A percentile compares a stretch with the other conserved stretches of the same genome.
Conservation (phyloP, 306 rosid species). For the Datisca glomerata region DNA sequence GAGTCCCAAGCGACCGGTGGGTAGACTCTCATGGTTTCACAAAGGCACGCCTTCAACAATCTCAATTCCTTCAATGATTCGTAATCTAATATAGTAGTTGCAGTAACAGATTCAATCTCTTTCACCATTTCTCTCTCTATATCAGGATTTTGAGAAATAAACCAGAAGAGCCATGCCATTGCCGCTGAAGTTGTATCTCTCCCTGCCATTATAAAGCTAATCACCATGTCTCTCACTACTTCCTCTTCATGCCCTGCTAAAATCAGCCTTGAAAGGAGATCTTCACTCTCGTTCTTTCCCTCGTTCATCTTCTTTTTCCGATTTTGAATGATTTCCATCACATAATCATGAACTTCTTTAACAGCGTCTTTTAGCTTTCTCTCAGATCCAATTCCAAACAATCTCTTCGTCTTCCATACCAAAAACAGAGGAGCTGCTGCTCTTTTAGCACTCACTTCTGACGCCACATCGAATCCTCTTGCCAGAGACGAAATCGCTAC, state of each 20-base stretch:
- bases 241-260: slow-evolving; percentile 33
- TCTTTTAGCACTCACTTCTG: slow-evolving; percentile 55
- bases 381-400: slow-evolving; percentile 73
- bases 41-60: slow-evolving; percentile 47
- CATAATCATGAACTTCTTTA: slow-evolving; percentile 34
- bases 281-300: slow-evolving; percentile 18
- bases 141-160: slow-evolving; percentile 23
- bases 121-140: slow-evolving; percentile 18
- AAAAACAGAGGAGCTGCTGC: slow-evolving; percentile 59
- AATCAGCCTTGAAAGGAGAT: slow-evolving; percentile 39
- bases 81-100: slow-evolving; percentile 16
- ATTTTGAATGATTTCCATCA: slow-evolving; percentile 33
- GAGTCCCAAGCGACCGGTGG: slow-evolving; percentile 93
- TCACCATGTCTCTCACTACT: slow-evolving; percentile 59
- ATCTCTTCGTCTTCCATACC: slow-evolving; percentile 66
- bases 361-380: slow-evolving; percentile 37
- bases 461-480: slow-evolving; percentile 55
- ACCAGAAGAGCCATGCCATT: slow-evolving; percentile 86
- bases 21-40: slow-evolving; percentile 69
- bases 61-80: slow-evolving; percentile 40
- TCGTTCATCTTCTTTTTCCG: slow-evolving; percentile 22
- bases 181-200: slow-evolving; percentile 79
- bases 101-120: slow-evolving; percentile 20
- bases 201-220: slow-evolving; percentile 82
- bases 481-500: slow-evolving; percentile 25